Evolutionary conservation across 495 filamentous ascomycete genomes (phyloP).

Genomic region (Hypoxylon crocopeplum): DNA sequence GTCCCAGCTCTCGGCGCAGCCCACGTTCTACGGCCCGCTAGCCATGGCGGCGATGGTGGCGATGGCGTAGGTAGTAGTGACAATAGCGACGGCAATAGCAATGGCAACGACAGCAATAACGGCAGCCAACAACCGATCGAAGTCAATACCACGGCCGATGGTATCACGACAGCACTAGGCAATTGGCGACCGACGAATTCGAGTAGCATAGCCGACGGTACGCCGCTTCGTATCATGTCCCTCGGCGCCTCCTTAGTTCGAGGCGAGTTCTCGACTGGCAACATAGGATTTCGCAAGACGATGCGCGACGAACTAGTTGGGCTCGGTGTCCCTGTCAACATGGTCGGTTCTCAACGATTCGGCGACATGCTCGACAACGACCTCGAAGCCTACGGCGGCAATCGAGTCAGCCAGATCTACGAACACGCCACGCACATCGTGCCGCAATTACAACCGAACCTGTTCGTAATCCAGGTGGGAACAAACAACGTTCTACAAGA

Average conservation of each 20-base stretch:
- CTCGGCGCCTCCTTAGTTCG: slow-evolving; percentile 65
- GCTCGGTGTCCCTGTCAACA: slow-evolving; percentile 40
- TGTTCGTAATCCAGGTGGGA: slow-evolving; percentile 50
- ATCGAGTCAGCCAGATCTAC: slow-evolving; percentile 45
- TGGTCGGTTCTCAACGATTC: slow-evolving; percentile 46
- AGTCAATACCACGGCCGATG: slow-evolving; percentile 17
- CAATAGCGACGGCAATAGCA: background rate
- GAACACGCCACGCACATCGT: slow-evolving; percentile 39
- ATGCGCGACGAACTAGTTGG: slow-evolving; percentile 45
- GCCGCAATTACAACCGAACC: slow-evolving; percentile 44
- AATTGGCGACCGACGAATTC: slow-evolving; percentile 38
- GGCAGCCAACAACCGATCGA: background rate
- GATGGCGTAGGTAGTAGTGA: no score
- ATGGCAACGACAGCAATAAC: background rate
- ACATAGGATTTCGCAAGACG: slow-evolving; percentile 61
- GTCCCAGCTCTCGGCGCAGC: no score
- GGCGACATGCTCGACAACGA: slow-evolving; percentile 50
- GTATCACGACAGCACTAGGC: slow-evolving; percentile 21
- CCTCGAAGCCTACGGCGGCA: slow-evolving; percentile 47
- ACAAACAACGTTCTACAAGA: slow-evolving; percentile 48
- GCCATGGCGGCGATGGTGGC: no score
- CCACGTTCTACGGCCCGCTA: no score
- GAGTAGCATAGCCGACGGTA: slow-evolving; percentile 35
- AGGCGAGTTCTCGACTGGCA: slow-evolving; percentile 56
- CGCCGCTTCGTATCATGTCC: slow-evolving; percentile 57